Conservation (phyloP, 2,329 filamentous ascomycete genomes). For the Phoma sp. region DNA sequence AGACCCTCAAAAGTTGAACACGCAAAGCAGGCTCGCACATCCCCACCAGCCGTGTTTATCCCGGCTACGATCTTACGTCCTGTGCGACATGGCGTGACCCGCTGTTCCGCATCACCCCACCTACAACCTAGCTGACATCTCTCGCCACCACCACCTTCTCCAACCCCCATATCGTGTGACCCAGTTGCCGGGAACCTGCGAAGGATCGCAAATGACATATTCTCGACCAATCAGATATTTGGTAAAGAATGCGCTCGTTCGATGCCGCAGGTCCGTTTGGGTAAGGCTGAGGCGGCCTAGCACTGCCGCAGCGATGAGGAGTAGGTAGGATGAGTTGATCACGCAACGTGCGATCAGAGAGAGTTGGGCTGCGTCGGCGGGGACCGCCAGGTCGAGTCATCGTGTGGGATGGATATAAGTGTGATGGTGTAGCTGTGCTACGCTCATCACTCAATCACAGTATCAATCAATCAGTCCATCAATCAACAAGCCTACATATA, state of each 20-base stretch:
- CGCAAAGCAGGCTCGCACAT: background rate
- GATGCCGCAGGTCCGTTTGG: background rate
- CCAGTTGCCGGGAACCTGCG: background rate
- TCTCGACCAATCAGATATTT: conserved; percentile 1
- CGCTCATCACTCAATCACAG: conserved; percentile 10
- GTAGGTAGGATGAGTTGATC: background rate
- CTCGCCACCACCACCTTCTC: conserved; percentile 31
- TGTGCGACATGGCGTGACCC: conserved; percentile 22
- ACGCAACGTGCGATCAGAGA: conserved; percentile 1
- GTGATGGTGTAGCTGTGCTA: conserved; percentile 8
- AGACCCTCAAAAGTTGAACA: background rate
- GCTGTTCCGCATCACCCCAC: conserved; percentile 16
- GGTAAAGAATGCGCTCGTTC: background rate
- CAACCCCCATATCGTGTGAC: conserved; percentile 24
- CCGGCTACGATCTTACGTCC: conserved; percentile 2
- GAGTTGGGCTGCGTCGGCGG: background rate
- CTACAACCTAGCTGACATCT: conserved; percentile 22
- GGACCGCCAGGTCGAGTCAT: background rate
- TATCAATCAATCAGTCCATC: conserved; percentile 1
- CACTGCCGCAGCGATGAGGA: background rate
- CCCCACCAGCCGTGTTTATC: conserved; percentile 12
- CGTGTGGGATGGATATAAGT: conserved; percentile 6
- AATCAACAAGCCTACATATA: background rate
- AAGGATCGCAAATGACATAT: background rate
- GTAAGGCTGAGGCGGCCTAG: conserved; percentile 1